Percentiles rank a stretch among this genome's conserved stretches.
phyloP scores from a whole-genome alignment of 1,139 yeast species.

The Hyphopichia wangnamkhiaoensis region DNA sequence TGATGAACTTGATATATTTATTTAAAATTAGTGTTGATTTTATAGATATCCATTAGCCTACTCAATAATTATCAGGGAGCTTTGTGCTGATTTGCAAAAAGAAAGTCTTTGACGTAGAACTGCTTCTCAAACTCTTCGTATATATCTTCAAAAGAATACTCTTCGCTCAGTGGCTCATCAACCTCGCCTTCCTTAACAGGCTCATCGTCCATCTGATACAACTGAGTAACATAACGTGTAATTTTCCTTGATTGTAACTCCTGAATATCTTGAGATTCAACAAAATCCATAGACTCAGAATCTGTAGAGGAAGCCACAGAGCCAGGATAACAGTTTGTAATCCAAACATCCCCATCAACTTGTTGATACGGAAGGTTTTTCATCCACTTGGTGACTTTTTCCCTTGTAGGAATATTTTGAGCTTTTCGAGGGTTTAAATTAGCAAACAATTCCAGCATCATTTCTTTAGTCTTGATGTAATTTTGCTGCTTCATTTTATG shows the following conservation, averaged over 20 bases:
- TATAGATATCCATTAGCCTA: not conserved
- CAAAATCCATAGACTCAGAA: conserved; percentile 20
- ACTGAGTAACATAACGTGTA: conserved; percentile 43
- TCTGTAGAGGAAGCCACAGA: conserved; percentile 25
- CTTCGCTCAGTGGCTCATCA: not conserved
- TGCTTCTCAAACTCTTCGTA: not conserved
- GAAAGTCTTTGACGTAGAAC: not conserved
- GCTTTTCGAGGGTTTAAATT: conserved; percentile 59
- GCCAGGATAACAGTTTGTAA: conserved; percentile 48
- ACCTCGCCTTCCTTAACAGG: conserved; percentile 8
- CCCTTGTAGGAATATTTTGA: conserved; percentile 58
- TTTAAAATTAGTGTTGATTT: conserved; percentile 13
- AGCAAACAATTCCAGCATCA: too few relatives aligned
- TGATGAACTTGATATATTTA: conserved; percentile 39
- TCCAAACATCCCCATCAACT: conserved; percentile 2
- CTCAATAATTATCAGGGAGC: too few relatives aligned
- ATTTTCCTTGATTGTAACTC: conserved; percentile 55
- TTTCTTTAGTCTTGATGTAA: too few relatives aligned
- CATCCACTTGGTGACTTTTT: conserved; percentile 67
- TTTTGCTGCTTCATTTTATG: too few relatives aligned
- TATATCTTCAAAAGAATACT: not conserved
- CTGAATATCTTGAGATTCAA: conserved; percentile 39
- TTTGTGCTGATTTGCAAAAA: not conserved
- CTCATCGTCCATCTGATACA: conserved; percentile 41
- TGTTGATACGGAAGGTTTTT: conserved; percentile 49